Percentiles rank a stretch among this genome's conserved stretches.
These are phyloP conservation scores for Ceratobasidium sp. DNA, from an alignment of 1,284 basidiomycete species.

Conservation along the genomic window DNA sequence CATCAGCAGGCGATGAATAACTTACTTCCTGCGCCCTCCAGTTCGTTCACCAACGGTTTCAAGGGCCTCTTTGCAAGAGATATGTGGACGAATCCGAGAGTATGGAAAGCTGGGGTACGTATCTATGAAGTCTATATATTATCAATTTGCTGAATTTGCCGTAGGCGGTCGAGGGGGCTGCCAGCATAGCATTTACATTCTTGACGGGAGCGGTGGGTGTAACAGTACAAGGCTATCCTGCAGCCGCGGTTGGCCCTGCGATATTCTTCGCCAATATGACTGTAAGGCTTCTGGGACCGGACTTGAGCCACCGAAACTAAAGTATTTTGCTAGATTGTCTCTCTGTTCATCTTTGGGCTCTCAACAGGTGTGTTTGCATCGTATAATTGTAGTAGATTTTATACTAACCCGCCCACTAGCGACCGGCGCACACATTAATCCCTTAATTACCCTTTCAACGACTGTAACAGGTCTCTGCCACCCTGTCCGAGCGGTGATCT, in stretches of 20 bases:
- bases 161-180: slow-evolving; percentile 45
- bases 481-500: slow-evolving; percentile 47
- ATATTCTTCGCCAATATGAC: slow-evolving; percentile 47
- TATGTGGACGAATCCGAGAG: slow-evolving; percentile 44
- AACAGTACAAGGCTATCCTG: slow-evolving; percentile 44
- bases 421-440: slow-evolving; percentile 48
- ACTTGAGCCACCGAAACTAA: neutral
- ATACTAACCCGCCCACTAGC: slow-evolving; percentile 30
- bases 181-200: slow-evolving; percentile 45
- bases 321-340: slow-evolving; percentile 30
- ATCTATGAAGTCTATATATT: neutral
- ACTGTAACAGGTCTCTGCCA: slow-evolving; percentile 47
- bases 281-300: slow-evolving; percentile 2
- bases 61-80: slow-evolving; percentile 43
- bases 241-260: slow-evolving; percentile 41
- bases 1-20: slow-evolving; percentile 45
- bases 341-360: slow-evolving; percentile 48
- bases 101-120: slow-evolving; percentile 49
- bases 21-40: slow-evolving; percentile 45
- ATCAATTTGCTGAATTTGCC: neutral
- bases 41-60: slow-evolving; percentile 45
- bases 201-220: slow-evolving; percentile 47
- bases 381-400: neutral
- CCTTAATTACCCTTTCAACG: slow-evolving; percentile 47
- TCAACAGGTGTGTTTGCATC: slow-evolving; percentile 42